Percentiles rank a stretch among this genome's conserved stretches.
Evolutionary conservation across 2,329 filamentous ascomycete genomes (phyloP).

Genomic region (Didymella sp.): DNA sequence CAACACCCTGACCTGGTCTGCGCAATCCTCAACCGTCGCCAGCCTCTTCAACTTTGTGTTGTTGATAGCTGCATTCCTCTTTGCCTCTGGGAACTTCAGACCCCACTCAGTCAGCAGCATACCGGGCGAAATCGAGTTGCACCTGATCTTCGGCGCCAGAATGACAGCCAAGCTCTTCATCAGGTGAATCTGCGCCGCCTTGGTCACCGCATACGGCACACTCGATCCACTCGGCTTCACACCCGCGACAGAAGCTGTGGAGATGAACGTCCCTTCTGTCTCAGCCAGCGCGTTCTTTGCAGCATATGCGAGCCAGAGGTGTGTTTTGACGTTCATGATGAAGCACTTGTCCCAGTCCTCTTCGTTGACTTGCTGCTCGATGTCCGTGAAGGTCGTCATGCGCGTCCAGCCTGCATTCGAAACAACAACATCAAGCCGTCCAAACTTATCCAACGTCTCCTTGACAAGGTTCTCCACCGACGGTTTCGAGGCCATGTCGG

Average conservation of each 20-base stretch:
- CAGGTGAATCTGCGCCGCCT: constrained; percentile 74
- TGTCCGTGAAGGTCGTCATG: constrained; percentile 64
- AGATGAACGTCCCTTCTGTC: constrained; percentile 68
- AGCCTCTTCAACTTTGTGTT: constrained; percentile 59
- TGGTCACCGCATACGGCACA: constrained; percentile 77
- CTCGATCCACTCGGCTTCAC: constrained; percentile 69
- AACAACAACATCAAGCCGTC: constrained; percentile 57
- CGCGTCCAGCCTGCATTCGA: constrained; percentile 68
- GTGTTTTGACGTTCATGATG: constrained; percentile 65
- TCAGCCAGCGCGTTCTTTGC: constrained; percentile 65
- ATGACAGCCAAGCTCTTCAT: constrained; percentile 70
- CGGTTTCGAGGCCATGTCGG: constrained; percentile 54
- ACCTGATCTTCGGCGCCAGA: constrained; percentile 66
- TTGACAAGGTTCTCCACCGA: constrained; percentile 53
- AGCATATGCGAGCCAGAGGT: constrained; percentile 61
- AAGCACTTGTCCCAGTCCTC: constrained; percentile 72
- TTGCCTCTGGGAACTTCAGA: constrained; percentile 55
- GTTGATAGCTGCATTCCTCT: constrained; percentile 52
- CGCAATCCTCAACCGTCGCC: constrained; percentile 60
- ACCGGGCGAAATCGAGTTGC: constrained; percentile 70
- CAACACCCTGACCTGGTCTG: constrained; percentile 46
- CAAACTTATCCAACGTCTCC: constrained; percentile 55
- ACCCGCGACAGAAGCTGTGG: constrained; percentile 69
- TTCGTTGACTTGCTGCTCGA: constrained; percentile 64
- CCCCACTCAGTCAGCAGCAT: constrained; percentile 67